Conservation (phyloP, 305 asterid genomes). For the Plantago coronopus region DNA sequence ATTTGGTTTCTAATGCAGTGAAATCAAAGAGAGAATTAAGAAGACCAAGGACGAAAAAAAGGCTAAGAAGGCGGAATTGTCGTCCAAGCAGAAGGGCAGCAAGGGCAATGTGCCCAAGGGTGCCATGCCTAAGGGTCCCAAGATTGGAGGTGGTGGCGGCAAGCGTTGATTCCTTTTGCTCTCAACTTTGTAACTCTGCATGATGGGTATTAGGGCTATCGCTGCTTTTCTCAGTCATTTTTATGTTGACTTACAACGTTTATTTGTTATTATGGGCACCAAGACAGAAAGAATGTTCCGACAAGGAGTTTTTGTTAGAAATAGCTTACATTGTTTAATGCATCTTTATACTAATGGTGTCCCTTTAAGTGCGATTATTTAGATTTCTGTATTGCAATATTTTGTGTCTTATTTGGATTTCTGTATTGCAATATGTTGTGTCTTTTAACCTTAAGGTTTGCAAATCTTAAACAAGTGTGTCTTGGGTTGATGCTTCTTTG, state of each 20-base stretch:
- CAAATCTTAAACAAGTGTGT: too few species aligned
- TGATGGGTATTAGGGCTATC: neutral
- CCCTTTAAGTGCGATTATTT: neutral
- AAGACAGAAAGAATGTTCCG: conserved; percentile 10
- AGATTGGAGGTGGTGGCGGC: conserved; percentile 77
- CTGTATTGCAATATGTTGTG: too few species aligned
- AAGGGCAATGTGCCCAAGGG: conserved; percentile 55
- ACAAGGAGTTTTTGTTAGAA: conserved; percentile 13
- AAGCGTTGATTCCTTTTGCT: conserved; percentile 38
- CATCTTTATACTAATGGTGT: neutral
- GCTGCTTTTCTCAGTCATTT: conserved; percentile 2
- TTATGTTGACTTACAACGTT: conserved; percentile 16
- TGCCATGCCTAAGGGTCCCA: conserved; percentile 54
- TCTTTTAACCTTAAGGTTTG: too few species aligned
- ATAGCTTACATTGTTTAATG: neutral
- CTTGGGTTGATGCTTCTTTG: too few species aligned
- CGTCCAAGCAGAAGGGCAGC: conserved; percentile 57
- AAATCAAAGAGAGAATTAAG: conserved; percentile 83
- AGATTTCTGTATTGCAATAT: too few species aligned
- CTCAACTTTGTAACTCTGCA: neutral
- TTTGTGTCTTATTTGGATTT: too few species aligned
- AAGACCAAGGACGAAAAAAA: conserved; percentile 84
- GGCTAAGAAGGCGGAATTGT: conserved; percentile 64
- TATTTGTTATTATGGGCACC: conserved; percentile 22
- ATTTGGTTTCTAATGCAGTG: conserved; percentile 35